Conservation (phyloP, 2,329 filamentous ascomycete genomes). For the Botryosphaeria agaves region DNA sequence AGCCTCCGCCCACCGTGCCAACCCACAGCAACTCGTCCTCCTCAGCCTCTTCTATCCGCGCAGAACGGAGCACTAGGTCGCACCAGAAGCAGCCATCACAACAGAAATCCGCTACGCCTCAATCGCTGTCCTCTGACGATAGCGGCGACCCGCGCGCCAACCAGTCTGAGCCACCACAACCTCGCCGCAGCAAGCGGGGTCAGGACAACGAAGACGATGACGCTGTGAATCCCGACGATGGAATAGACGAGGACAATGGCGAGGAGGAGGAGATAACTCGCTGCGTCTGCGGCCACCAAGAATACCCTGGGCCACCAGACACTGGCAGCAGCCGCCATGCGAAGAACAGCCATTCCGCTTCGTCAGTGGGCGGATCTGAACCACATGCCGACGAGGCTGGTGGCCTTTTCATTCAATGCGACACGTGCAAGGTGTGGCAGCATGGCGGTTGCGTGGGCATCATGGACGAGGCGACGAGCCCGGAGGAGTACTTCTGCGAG, state of each 20-base stretch:
- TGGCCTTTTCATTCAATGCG: constrained; percentile 95
- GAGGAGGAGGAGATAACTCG: constrained; percentile 87
- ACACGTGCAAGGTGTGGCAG: constrained; percentile 96
- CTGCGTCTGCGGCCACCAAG: constrained; percentile 85
- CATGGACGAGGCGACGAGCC: constrained; percentile 80
- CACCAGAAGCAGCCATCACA: constrained; percentile 57
- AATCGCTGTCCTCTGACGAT: constrained; percentile 54
- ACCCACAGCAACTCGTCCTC: constrained; percentile 66
- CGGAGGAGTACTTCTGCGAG: constrained; percentile 97
- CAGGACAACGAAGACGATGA: constrained; percentile 44
- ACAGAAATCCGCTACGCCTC: constrained; percentile 57
- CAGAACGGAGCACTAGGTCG: constrained; percentile 58
- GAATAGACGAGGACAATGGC: constrained; percentile 31
- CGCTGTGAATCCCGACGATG: constrained; percentile 18
- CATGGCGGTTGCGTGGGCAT: constrained; percentile 96
- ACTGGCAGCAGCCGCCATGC: constrained; percentile 38
- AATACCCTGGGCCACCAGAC: constrained; percentile 67
- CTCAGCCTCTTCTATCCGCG: constrained; percentile 50
- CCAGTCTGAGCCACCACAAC: constrained; percentile 47
- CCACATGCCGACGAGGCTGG: constrained; percentile 67
- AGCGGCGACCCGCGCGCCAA: constrained; percentile 36
- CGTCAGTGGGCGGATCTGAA: constrained; percentile 22
- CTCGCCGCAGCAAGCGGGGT: constrained; percentile 63
- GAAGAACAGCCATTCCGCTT: constrained; percentile 27
- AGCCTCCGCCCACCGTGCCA: constrained; percentile 49